Base-by-base conservation (phyloP, 441 rosid genomes). In the Adansonia rubrostipa region DNA sequence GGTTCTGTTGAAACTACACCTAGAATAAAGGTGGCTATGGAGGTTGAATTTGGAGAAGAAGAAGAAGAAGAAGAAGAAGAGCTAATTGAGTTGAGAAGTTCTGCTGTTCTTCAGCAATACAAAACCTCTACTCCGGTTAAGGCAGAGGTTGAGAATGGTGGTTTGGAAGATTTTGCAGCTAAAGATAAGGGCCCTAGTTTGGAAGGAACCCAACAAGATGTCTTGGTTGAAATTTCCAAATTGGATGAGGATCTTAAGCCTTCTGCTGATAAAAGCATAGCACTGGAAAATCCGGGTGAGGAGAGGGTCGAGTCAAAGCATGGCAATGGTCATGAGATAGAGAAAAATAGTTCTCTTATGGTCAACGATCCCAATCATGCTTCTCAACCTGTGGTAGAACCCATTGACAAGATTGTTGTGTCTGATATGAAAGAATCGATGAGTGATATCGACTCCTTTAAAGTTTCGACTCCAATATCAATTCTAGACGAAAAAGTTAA, bases 1-100 rank as follows among this genome's bases (percentile, higher is more conserved):
- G 71, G 79, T 79, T 14, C 54, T 53, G 81, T 74, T 40, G 82
- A 81, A 42, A 61, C 57, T 79, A 80, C 78, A 33, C 82, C 85
- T 56, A 75, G 80, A 68, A 78, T 85, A 56, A 80, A 80, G 60
- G 77, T 66, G 24, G 64, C 42, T 22, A 20, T 71, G n/a, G 80
- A 9, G 50, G 63, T 20, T 77, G 87, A 83, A 76, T 86, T 75
- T 67, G 88, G 78, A 48, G 61, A 57, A 61, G 61, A 57, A 7
- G 83, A 78, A 58, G 57, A 54, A 6, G 85, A 54, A 6, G 85
- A 78, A 58, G 57, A 54, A 6, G 85, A 54, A 6, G 85, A 75
- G 72, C 24, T n/a, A 4, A 9, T 72, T 69, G 65, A 42, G 62
- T 65, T 67, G 40, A 71, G 42, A 5, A 64, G 0, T 58, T 73